These are phyloP conservation scores for Myotisia sp. DNA, from an alignment of 2,329 filamentous ascomycete genomes.

Conservation along the genomic window DNA sequence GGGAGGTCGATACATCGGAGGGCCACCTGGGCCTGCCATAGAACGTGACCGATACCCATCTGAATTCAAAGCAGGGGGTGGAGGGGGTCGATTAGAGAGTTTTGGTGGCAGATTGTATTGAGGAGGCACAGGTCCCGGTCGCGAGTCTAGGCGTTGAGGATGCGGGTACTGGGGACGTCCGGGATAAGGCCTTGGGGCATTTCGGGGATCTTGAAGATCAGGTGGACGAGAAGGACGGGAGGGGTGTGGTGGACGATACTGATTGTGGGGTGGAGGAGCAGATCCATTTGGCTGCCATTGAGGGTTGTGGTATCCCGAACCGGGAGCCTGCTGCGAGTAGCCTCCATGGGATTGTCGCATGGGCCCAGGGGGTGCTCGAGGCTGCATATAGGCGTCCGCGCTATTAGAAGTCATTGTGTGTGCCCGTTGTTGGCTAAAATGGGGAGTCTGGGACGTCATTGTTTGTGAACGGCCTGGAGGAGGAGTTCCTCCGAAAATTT, in stretches of 20 bases:
- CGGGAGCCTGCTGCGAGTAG: constrained; percentile 26
- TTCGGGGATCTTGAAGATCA: constrained; percentile 45
- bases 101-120: constrained; percentile 45
- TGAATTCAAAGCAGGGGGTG: constrained; percentile 60
- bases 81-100: constrained; percentile 42
- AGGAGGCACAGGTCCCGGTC: constrained; percentile 36
- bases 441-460: constrained; percentile 67
- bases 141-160: constrained; percentile 55
- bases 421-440: constrained; percentile 53
- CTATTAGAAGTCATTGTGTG: constrained; percentile 57
- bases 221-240: constrained; percentile 26
- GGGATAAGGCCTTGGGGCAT: constrained; percentile 47
- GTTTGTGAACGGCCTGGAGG: constrained; percentile 85
- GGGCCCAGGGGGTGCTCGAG: constrained; percentile 20
- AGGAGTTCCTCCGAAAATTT: constrained; percentile 82
- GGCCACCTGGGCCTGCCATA: constrained; percentile 61
- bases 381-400: constrained; percentile 30
- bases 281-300: constrained; percentile 22
- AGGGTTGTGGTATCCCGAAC: constrained; percentile 29
- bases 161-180: constrained; percentile 57
- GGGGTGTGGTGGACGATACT: constrained; percentile 16
- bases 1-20: constrained; percentile 54
- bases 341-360: constrained; percentile 32
- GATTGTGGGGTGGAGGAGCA: constrained; percentile 12
- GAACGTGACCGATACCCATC: constrained; percentile 90